phyloP scores from a whole-genome alignment of 163 green algal species.

The Volvox carteri region DNA sequence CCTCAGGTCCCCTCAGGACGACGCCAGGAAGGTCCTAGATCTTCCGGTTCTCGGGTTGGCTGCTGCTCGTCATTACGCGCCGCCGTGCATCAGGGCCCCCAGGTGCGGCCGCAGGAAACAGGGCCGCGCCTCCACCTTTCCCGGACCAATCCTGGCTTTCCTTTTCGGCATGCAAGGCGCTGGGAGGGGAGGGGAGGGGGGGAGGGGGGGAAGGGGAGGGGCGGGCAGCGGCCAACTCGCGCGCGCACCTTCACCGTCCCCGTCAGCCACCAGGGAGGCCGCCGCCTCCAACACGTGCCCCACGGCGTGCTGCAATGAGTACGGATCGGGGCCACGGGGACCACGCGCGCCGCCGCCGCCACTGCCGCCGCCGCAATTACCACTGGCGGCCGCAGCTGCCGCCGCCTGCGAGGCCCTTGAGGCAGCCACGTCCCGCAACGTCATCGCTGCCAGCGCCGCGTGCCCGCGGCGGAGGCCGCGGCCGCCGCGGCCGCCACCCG shows the following conservation, averaged over 20 bases:
- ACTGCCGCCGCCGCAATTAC: not conserved
- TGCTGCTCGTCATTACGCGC: too few species aligned
- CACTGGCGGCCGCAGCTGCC: not conserved
- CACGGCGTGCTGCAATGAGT: conserved; percentile 25
- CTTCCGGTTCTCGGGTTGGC: too few species aligned
- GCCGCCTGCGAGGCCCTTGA: not conserved
- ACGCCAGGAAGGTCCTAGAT: too few species aligned
- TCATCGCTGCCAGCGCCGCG: conserved; percentile 5
- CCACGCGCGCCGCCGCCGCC: conserved; percentile 13
- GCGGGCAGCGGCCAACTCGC: too few species aligned
- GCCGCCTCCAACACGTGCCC: not conserved
- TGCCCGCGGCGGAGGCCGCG: not conserved
- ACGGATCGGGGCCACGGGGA: not conserved
- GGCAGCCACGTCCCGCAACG: conserved; percentile 1
- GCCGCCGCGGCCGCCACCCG: not conserved
- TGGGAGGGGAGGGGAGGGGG: too few species aligned
- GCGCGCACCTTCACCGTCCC: conserved; percentile 20
- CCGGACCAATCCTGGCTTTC: too few species aligned
- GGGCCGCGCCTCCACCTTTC: too few species aligned
- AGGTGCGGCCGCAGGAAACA: too few species aligned
- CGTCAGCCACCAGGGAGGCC: not conserved
- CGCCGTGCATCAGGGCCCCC: too few species aligned
- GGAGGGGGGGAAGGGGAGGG: too few species aligned
- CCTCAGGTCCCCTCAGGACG: too few species aligned
- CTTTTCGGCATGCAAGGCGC: too few species aligned